These are phyloP conservation scores for Aureobasidium sp. DNA, from an alignment of 2,329 filamentous ascomycete genomes.

Conservation along the genomic window DNA sequence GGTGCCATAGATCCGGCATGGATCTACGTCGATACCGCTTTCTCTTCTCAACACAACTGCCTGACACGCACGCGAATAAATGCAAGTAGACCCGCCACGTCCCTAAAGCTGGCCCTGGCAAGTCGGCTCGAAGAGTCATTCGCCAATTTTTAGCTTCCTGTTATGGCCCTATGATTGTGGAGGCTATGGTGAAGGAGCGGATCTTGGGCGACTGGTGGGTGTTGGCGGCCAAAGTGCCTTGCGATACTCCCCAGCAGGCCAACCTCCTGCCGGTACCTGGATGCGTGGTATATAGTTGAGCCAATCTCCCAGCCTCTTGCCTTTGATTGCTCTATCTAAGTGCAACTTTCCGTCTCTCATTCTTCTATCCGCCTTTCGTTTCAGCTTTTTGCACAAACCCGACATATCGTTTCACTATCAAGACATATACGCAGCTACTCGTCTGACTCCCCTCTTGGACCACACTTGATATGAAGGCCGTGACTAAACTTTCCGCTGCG, in stretches of 20 bases:
- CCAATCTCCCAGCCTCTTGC: not conserved
- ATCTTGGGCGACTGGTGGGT: not conserved
- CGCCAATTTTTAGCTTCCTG: constrained; percentile 11
- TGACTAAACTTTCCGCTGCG: not conserved
- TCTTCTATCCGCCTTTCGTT: not conserved
- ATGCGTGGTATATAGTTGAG: constrained; percentile 6
- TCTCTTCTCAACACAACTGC: not conserved
- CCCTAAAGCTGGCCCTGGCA: not conserved
- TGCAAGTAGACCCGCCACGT: constrained; percentile 8
- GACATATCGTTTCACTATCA: not conserved
- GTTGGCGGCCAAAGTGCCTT: not conserved
- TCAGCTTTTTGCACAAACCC: not conserved
- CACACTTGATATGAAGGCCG: not conserved
- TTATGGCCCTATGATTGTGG: not conserved
- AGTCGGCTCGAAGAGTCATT: constrained; percentile 6
- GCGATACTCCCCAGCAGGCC: too few relatives aligned
- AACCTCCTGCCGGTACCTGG: constrained; percentile 3
- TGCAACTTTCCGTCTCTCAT: constrained; percentile 4
- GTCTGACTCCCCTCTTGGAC: not conserved
- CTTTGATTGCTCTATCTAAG: not conserved
- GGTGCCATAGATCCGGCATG: constrained; percentile 10
- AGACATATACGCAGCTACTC: not conserved
- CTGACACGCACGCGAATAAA: not conserved
- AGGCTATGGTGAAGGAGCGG: constrained; percentile 4
- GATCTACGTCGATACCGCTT: not conserved